Percentiles rank a stretch among this genome's conserved stretches.
These are phyloP conservation scores for Crithidia bombi DNA, from an alignment of 208 protist species.

Conservation along the genomic window DNA sequence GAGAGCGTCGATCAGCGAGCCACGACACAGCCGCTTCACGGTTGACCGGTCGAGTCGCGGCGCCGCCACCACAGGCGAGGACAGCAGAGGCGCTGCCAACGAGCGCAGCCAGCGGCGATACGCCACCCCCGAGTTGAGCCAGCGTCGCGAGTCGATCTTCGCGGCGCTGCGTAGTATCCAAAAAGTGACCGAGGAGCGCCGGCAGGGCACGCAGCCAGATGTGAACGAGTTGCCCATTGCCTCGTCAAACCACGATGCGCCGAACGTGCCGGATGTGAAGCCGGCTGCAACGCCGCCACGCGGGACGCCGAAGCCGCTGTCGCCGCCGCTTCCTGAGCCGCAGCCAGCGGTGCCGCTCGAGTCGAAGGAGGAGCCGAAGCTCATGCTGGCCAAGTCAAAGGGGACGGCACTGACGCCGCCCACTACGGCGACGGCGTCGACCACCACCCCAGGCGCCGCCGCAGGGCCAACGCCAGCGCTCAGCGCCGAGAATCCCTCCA, in stretches of 20 bases:
- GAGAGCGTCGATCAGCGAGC: slow-evolving; percentile 11
- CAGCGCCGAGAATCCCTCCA: neutral
- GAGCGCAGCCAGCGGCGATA: neutral
- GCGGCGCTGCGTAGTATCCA: slow-evolving; percentile 9
- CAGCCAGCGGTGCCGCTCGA: neutral
- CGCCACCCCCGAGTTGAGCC: slow-evolving; percentile 16
- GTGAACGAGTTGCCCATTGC: neutral
- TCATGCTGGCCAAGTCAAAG: neutral
- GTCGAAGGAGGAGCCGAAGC: neutral
- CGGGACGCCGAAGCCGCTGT: neutral
- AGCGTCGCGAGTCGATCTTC: slow-evolving; percentile 15
- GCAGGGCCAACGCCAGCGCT: neutral
- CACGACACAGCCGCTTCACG: neutral
- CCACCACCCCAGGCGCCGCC: neutral
- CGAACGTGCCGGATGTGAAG: neutral
- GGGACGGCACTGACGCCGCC: neutral
- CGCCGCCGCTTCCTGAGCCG: neutral
- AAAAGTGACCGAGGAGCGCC: neutral
- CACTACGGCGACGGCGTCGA: neutral
- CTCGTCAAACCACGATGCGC: neutral
- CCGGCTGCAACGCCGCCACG: neutral
- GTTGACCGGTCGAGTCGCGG: neutral
- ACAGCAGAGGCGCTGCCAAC: neutral
- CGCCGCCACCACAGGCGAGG: neutral
- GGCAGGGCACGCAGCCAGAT: neutral